Base-by-base conservation (phyloP, 2,329 filamentous ascomycete species). In the Penicillium carneum region DNA sequence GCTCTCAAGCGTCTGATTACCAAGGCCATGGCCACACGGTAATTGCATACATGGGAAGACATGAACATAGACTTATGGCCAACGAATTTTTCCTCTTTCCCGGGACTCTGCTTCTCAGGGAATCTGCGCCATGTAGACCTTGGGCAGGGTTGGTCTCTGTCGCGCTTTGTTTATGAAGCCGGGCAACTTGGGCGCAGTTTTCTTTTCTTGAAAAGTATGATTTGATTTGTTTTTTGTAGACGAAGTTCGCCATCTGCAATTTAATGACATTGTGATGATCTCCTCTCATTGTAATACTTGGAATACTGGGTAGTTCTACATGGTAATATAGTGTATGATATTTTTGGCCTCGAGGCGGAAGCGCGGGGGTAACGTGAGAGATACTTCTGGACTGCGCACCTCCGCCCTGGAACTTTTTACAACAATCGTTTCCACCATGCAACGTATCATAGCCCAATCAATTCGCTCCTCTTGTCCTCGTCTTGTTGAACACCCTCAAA, bases 1-100 rank as follows among this genome's bases (percentile, higher is more conserved):
- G 93, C 93, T 64, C 88, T 99, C 69, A 99, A 98, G 92, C 88
- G 95, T 77, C 88, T 96, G 72, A 93, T 99, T 75, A 99, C 95
- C 83, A 99, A 98, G 90, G 93, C 91, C 75, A 96, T 96, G 92
- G 89, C 92, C 69, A 93, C 92, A 77, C 89, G 92, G 82, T 96
- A 93, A 88, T 79, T 60, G 58, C 50, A 77, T 60, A 53, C 41
- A 54, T 59, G 48, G 43, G 52, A 54, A 60, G 61, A 63, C 55
- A 67, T 71, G 68, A 69, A 69, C 67, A 71, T 71, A 70, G 63
- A 66, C 46, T 62, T 59, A 66, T 62, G 68, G 61, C 63, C 62
- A 64, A 69, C 65, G 43, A 59, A 51, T 66, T 57, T 57, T 61
- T 57, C 50, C 57, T 53, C 48, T 64, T 56, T 60, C 62, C 58